Conservation (phyloP, 139 green algal species). For the Spirogloea muscicola region DNA sequence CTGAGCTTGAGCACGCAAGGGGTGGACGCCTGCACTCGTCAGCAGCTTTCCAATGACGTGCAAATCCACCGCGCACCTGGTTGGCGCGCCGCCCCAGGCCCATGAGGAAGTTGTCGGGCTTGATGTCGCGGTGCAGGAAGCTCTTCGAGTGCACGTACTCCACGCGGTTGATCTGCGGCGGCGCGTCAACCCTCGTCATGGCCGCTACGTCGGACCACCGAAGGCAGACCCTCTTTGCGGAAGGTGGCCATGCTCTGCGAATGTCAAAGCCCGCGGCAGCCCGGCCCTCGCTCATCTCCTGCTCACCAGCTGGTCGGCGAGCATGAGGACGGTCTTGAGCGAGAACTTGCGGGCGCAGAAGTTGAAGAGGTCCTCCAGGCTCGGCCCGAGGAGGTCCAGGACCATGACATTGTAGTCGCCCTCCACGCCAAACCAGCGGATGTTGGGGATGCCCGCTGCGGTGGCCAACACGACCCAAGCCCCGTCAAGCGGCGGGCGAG, state of each 20-base stretch:
- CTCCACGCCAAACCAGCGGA: constrained; percentile 97
- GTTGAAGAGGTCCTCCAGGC: constrained; percentile 98
- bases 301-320: constrained; percentile 95
- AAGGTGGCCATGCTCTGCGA: too few relatives aligned
- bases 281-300: too few relatives aligned
- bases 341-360: constrained; percentile 97
- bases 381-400: constrained; percentile 93
- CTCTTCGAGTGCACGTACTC: constrained; percentile 96
- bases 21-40: too few relatives aligned
- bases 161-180: constrained; percentile 65
- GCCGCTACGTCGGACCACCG: too few relatives aligned
- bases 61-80: constrained; percentile 53
- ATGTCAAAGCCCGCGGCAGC: too few relatives aligned
- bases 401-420: constrained; percentile 99
- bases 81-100: constrained; percentile 95
- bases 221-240: too few relatives aligned
- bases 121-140: constrained; percentile 99
- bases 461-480: background rate
- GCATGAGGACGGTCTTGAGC: constrained; percentile 98
- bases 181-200: too few relatives aligned
- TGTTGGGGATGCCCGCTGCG: constrained; percentile 95
- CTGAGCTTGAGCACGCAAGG: too few relatives aligned
- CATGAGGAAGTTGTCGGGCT: constrained; percentile 99
- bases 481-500: background rate
- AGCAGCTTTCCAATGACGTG: constrained; percentile 8